Conservation (phyloP, 352 stramenopile species). For the Globisporangium splendens region DNA sequence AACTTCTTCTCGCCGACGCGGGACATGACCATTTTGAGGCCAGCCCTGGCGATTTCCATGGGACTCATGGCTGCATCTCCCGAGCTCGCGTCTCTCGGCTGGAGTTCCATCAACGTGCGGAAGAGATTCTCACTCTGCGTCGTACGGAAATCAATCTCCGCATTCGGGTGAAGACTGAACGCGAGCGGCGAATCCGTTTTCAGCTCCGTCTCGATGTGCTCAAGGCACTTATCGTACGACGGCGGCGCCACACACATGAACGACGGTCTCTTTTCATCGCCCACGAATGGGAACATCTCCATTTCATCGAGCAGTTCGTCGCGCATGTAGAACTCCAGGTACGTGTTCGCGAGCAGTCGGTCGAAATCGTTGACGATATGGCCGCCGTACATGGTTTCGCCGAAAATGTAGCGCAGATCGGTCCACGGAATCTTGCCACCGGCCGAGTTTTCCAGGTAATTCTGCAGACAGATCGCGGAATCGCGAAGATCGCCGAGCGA, state of each 20-base stretch:
- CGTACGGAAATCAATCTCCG: conserved; percentile 98
- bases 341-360: conserved; percentile 92
- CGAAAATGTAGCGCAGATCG: conserved; percentile 96
- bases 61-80: conserved; percentile 90
- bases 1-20: conserved; percentile 97
- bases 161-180: conserved; percentile 97
- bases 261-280: conserved; percentile 94
- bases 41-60: conserved; percentile 88
- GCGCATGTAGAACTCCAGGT: conserved; percentile 98
- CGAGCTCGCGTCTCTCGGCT: conserved; percentile 86
- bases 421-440: conserved; percentile 95
- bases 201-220: conserved; percentile 96
- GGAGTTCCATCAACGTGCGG: conserved; percentile 94
- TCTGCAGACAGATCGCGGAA: conserved; percentile 92
- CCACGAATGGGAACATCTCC: conserved; percentile 97
- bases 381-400: conserved; percentile 96
- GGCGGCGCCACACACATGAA: conserved; percentile 94
- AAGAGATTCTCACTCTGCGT: conserved; percentile 96
- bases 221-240: conserved; percentile 97
- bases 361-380: conserved; percentile 97
- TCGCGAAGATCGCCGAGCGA: conserved; percentile 95
- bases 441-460: conserved; percentile 96
- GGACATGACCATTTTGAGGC: conserved; percentile 92
- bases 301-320: conserved; percentile 97
- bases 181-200: conserved; percentile 95